Conservation (phyloP, 257 asterid genomes). For the Solanum commersonii region DNA sequence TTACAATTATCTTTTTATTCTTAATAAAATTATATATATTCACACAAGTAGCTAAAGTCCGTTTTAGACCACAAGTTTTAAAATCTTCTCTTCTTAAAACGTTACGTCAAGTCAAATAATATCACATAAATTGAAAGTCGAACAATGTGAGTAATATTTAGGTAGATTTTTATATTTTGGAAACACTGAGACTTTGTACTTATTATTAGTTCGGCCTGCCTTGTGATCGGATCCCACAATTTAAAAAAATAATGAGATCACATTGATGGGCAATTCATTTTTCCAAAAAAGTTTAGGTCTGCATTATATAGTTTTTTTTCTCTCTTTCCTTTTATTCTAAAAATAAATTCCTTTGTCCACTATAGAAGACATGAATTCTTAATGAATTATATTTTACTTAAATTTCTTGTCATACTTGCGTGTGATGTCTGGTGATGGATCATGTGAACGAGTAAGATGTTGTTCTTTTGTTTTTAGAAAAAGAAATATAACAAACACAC, state of each 20-base stretch:
- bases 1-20: too few relatives aligned
- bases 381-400: neutral
- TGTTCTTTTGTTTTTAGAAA: neutral
- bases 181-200: neutral
- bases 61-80: neutral
- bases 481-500: slow-evolving; percentile 3
- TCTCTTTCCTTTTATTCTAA: neutral
- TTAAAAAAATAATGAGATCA: neutral
- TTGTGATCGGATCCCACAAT: slow-evolving; percentile 18
- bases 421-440: slow-evolving; percentile 4
- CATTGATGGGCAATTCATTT: slow-evolving; percentile 6
- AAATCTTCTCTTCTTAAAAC: too few relatives aligned
- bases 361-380: neutral
- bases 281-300: neutral
- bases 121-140: too few relatives aligned
- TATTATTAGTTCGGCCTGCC: slow-evolving; percentile 1
- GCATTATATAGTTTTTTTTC: neutral
- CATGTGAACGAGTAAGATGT: slow-evolving; percentile 10
- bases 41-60: neutral
- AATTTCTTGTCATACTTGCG: neutral
- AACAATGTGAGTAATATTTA: neutral
- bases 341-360: neutral
- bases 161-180: neutral
- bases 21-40: too few relatives aligned
- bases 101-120: too few relatives aligned